These are phyloP conservation scores for Globisporangium nodosum DNA, from an alignment of 352 stramenopile genomes.

Conservation along the genomic window DNA sequence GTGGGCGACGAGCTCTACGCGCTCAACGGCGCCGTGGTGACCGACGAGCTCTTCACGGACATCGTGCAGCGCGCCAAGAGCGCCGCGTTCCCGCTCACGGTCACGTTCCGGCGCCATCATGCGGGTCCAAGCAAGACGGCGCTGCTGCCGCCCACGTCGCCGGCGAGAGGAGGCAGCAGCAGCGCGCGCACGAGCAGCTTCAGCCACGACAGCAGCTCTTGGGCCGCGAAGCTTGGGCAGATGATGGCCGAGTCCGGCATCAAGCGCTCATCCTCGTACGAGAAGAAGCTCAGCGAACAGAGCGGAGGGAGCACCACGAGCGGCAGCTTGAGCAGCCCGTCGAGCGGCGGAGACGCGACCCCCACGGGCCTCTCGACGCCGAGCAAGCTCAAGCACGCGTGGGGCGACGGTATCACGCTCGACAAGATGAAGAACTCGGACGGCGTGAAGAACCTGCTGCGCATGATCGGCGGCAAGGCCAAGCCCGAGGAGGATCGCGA, in stretches of 20 bases:
- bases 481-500: conserved; percentile 56
- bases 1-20: conserved; percentile 61
- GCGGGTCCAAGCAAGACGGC: conserved; percentile 7
- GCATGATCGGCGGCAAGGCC: conserved; percentile 57
- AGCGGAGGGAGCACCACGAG: conserved; percentile 9
- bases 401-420: conserved; percentile 37
- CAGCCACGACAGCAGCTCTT: conserved; percentile 17
- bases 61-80: conserved; percentile 67
- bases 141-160: conserved; percentile 27
- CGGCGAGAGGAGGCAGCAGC: conserved; percentile 19
- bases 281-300: conserved; percentile 27
- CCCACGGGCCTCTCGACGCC: conserved; percentile 17
- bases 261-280: conserved; percentile 52
- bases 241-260: conserved; percentile 26
- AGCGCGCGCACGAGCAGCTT: conserved; percentile 2
- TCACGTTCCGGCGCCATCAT: conserved; percentile 52
- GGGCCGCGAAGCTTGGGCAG: conserved; percentile 44
- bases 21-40: conserved; percentile 61
- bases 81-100: conserved; percentile 56
- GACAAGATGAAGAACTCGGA: conserved; percentile 64
- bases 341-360: conserved; percentile 11
- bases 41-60: conserved; percentile 43
- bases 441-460: conserved; percentile 69
- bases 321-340: conserved; percentile 13
- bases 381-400: conserved; percentile 28